Evolutionary conservation across 768 basidiomycete genomes (phyloP).

Genomic region (Phlebiopsis gigantea): DNA sequence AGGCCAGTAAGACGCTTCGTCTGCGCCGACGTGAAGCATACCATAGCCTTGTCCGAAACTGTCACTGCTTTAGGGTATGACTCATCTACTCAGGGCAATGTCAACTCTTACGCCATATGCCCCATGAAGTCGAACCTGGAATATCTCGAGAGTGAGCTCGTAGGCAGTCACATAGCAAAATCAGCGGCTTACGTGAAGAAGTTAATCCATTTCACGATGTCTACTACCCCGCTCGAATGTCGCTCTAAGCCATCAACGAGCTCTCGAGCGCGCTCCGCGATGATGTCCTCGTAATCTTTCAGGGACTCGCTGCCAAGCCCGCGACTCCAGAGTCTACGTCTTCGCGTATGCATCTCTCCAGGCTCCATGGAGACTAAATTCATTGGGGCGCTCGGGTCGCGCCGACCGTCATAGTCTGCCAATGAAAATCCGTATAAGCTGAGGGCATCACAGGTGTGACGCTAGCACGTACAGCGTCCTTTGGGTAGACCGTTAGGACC

Average conservation of each 20-base stretch:
- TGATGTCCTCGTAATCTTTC: constrained; percentile 36
- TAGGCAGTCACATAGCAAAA: neutral
- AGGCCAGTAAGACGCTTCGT: constrained; percentile 38
- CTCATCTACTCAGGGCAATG: neutral
- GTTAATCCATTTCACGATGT: constrained; percentile 6
- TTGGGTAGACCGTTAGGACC: constrained; percentile 38
- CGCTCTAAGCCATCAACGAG: constrained; percentile 12
- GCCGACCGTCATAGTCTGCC: neutral
- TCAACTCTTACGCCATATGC: constrained; percentile 29
- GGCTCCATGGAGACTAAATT: neutral
- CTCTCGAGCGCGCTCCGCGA: constrained; percentile 25
- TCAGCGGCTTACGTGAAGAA: constrained; percentile 12
- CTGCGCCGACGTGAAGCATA: constrained; percentile 32
- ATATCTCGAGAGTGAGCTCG: neutral
- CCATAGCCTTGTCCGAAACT: constrained; percentile 35
- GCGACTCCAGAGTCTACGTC: constrained; percentile 37
- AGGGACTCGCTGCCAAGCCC: constrained; percentile 35
- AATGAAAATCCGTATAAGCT: neutral
- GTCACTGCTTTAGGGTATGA: neutral
- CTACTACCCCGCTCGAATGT: neutral
- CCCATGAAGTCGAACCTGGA: constrained; percentile 40
- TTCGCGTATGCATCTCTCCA: constrained; percentile 25
- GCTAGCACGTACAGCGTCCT: constrained; percentile 28
- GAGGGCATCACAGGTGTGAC: neutral
- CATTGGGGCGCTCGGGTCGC: neutral